Evolutionary conservation across 306 rosid genomes (phyloP), one percentile per base, ranked within the genome.

Genomic region (Arachis hypogaea): DNA sequence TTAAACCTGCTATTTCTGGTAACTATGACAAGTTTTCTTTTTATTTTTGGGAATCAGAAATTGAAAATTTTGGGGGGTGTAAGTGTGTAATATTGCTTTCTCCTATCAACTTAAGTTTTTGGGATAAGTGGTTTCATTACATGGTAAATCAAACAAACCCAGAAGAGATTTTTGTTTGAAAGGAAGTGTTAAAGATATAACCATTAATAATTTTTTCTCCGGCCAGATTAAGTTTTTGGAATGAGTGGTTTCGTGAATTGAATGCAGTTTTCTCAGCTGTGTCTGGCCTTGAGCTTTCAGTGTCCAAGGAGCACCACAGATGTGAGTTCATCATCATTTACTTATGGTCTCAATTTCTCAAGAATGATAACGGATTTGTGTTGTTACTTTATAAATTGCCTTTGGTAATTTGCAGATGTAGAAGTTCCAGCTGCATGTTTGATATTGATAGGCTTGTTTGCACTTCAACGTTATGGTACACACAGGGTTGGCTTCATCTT

Each of bases 381-480:
- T 22, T 22, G 28, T 22, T 22, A 22, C 28, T 22, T 22, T 22
- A 22, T 1, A 22, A 1, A 1, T 22, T 22, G 28, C 28, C 28
- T 22, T 22, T 22, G 57, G n/a, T 51, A n/a, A 16, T 51, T 52
- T 18, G 86, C 91, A 91, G 95, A 85, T 77, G 82, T 87, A 56
- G 89, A 85, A 81, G 77, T 91, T 78, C 95, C 97, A 16, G 77
- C 79, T 58, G 85, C 91, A 16, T 89, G 95, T 74, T 2, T 84
- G 71, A 61, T 91, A 69, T 79, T 91, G 78, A 80, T 87, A 49
- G 36, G 82, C 76, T 74, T 88, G 85, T 91, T 91, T 71, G 82
- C 92, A 8, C 92, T 91, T 79, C 97, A 91, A 81, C 94, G 84
- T 72, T 88, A 80, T 60, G 97, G 97, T 72, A 91, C 95, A 4